Base-by-base conservation (phyloP, 495 filamentous ascomycete genomes). In the Daldinia concentrica region DNA sequence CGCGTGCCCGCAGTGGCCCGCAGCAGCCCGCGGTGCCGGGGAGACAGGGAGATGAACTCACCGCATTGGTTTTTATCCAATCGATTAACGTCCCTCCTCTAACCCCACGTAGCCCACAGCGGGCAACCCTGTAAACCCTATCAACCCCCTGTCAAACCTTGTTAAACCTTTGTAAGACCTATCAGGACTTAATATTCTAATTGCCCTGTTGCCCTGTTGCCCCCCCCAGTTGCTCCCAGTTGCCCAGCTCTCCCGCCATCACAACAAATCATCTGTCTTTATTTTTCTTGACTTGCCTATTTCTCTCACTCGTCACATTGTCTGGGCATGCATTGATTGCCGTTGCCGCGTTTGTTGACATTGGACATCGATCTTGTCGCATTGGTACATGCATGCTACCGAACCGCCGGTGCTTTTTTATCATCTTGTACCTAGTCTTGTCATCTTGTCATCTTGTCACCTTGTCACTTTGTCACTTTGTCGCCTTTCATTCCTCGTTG, bases 271-370 rank as follows among this genome's bases (percentile, higher is more conserved):
- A 68, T 61, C 24, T 43, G 32, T 68, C 57, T 37, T 6, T 56
- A 32, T 68, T 55, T 56, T 37, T 36, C 51, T 64, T 39, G 30
- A 32, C 52, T 48, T 58, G 52, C 52, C 37, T 70, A 56, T 22
- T 22, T 48, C 43, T 48, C 43, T 59, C 57, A 54, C 66, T 58
- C n/a, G 37, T 66, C 63, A 62, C 50, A 34, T 64, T 64, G 56
- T 45, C 66, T 45, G 52, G 64, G 43, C 64, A 65, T 73, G 73
- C 73, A 76, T 76, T 78, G 72, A 81, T 79, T 63, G 71, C 62
- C 68, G 60, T 66, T 74, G 70, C 69, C 75, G 67, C 71, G 71
- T 68, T 71, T 76, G 68, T 77, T 62, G 64, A 66, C 59, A 64
- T 66, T 58, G 50, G 64, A 66, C 59, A 64, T 66, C 54, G 50